Evolutionary conservation across 768 basidiomycete genomes (phyloP).

Genomic region (Trametes elegans): DNA sequence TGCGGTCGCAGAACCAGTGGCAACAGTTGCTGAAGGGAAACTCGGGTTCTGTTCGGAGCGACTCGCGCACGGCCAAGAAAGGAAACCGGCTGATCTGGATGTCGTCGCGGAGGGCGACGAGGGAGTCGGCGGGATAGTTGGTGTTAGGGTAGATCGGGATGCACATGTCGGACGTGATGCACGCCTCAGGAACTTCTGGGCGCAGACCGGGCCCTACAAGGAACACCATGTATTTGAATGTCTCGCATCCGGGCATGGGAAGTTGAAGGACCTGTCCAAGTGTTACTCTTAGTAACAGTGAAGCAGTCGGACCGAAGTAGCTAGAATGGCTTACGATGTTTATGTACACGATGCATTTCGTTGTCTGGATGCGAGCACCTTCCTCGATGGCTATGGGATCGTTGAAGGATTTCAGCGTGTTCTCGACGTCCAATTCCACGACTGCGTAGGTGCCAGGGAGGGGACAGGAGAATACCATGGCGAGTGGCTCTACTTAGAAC

Average conservation of each 20-base stretch:
- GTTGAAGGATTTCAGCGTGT: background rate
- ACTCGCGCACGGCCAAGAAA: no score
- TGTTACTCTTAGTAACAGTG: no score
- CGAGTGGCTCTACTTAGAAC: no score
- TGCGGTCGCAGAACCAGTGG: background rate
- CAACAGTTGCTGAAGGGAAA: conserved; percentile 5
- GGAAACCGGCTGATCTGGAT: no score
- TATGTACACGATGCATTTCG: background rate
- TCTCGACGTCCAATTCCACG: background rate
- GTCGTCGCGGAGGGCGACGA: no score
- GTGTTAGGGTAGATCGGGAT: conserved; percentile 7
- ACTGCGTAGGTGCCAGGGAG: background rate
- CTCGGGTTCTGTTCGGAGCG: background rate
- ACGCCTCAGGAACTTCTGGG: background rate
- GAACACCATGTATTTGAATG: background rate
- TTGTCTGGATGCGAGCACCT: background rate
- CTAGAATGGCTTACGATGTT: background rate
- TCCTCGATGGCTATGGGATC: background rate
- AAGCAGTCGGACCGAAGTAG: no score
- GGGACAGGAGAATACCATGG: background rate
- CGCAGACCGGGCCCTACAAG: conserved; percentile 1
- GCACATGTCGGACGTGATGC: conserved; percentile 2
- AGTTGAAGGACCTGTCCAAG: background rate
- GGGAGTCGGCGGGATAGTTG: background rate
- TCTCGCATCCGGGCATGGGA: background rate